Base-by-base conservation (phyloP, 208 protist species). In the Leishmania braziliensis region DNA sequence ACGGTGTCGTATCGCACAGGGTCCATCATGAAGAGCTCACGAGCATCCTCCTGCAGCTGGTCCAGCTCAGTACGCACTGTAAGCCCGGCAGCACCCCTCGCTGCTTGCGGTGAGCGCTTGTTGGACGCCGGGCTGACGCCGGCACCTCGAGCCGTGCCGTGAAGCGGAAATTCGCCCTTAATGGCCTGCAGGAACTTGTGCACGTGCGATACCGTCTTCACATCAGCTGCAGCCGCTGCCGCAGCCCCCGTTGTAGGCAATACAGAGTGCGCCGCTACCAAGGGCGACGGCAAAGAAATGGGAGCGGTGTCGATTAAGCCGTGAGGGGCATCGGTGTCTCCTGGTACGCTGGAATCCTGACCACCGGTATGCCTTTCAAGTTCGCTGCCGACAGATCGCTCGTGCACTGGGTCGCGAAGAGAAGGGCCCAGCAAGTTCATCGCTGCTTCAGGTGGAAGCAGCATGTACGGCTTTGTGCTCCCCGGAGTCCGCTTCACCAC, bases 1-100 rank as follows among this genome's bases (percentile, higher is more conserved):
- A 97, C 94, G 43, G 87, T 89, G 78, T 96, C 89, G 84, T 94
- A 97, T 26, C 92, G 87, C 18, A 92, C 78, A 53, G 94, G 94
- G 73, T 97, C 94, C 48, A 89, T 84, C 66, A 93, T 78, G 71
- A 95, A 97, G 63, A 97, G 90, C 72, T 91, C 87, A 10, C 83
- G 88, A 26, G 92, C 91, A 66, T 95, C 89, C 60, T 92, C 85
- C 78, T 95, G 88, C 54, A 95, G 79, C 72, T 88, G 53, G 33
- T 89, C 85, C 74, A 97, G 79, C 63, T 96, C 90, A 5, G 89
- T 84, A 1, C 46, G 78, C 56, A 84, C 29, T 36, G 73, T 43
- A 46, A 66, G 5, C 81, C 69, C 23, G 68, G 76, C 54, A 84
- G 74, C 9, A 54, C 68, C 58, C 75, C 79, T 33, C 33, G 76